Evolutionary conservation across 495 filamentous ascomycete genomes (phyloP), one percentile per base, ranked within the genome.

Genomic region (Trichodelitschia bisporula): DNA sequence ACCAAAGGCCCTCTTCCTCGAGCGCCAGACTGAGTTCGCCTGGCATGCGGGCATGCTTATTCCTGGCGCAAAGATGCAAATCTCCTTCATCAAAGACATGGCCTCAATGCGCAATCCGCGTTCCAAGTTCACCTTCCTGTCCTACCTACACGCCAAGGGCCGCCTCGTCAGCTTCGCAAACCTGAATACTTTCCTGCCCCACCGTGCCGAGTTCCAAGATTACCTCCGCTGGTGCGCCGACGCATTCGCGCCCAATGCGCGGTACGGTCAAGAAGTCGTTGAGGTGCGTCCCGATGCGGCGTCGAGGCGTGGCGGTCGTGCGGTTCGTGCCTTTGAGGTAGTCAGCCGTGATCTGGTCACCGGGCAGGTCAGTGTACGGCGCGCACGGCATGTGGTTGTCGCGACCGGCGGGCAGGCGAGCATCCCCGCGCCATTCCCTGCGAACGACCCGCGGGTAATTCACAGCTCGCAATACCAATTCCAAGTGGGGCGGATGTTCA

Each of bases 11-110:
- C 57, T 71, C 24, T 93, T 91, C 52, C 48, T 93, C 14, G 84
- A 93, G 54, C 70, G 72, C 36, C 84, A 97, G 53, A 43, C 58
- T 15, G 54, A 64, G 25, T 97, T 93, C 42, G 64, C 69, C 29
- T 93, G 84, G 84, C 84, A 97, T 48, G 66, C 73, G 2, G 84
- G 84, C 20, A 97, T 97, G 84, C 62, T 92, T 32, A 64, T 97
- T 1, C 79, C 80, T 0, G 79, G 79, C 28, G 75, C 80, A 9
- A 77, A 73, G 46, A 97, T 97, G 84, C 84, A 97, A 49, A 93
- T 97, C 35, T 84, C 77, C 19, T 97, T 93, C 59, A 59, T 97
- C 51, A 97, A 97, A 56, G 86, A 93, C 42, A 60, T 97, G 35
- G 84, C 86, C 8, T 86, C 79, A 5, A 53, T 92, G 26, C 62